These are phyloP conservation scores for Penicillium concentricum DNA, from an alignment of 2,329 filamentous ascomycete genomes.

Conservation along the genomic window DNA sequence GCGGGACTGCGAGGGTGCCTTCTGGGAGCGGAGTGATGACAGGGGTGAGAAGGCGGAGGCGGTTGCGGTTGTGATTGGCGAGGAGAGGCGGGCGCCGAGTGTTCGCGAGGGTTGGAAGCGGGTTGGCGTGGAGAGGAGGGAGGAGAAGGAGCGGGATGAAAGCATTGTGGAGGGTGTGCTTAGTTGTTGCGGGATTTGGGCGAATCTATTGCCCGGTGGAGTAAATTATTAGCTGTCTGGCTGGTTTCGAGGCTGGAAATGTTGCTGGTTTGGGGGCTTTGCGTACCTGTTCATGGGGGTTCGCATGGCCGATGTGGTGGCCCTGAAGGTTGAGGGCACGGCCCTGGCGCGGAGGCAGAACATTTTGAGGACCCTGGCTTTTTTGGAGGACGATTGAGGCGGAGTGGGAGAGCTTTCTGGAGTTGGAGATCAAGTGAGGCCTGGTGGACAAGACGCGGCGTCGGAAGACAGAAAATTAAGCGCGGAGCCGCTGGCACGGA, in stretches of 20 bases:
- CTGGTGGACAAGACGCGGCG: constrained; percentile 16
- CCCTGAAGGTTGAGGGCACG: constrained; percentile 28
- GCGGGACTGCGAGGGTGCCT: constrained; percentile 35
- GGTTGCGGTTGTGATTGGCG: constrained; percentile 13
- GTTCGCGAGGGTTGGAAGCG: constrained; percentile 28
- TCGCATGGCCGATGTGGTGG: constrained; percentile 23
- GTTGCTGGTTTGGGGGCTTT: constrained; percentile 3
- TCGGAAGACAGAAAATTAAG: constrained; percentile 35
- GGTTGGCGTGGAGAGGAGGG: constrained; percentile 34
- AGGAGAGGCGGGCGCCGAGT: constrained; percentile 23
- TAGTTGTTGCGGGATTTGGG: constrained; percentile 18
- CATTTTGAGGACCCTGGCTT: constrained; percentile 25
- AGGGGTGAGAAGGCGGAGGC: constrained; percentile 14
- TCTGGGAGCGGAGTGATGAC: constrained; percentile 21
- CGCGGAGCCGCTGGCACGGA: constrained; percentile 33
- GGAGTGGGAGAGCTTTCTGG: not conserved
- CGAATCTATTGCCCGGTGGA: constrained; percentile 7
- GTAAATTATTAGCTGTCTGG: constrained; percentile 9
- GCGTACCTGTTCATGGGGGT: constrained; percentile 25
- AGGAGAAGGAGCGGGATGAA: constrained; percentile 41
- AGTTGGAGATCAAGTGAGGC: constrained; percentile 6
- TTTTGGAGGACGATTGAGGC: not conserved
- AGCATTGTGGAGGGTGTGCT: constrained; percentile 32
- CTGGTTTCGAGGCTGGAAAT: not conserved
- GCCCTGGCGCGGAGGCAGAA: constrained; percentile 36